A percentile compares a stretch with the other conserved stretches of the same genome.
Evolutionary conservation across 1,139 yeast species (phyloP).

Genomic region (Geotrichum macrosporum): DNA sequence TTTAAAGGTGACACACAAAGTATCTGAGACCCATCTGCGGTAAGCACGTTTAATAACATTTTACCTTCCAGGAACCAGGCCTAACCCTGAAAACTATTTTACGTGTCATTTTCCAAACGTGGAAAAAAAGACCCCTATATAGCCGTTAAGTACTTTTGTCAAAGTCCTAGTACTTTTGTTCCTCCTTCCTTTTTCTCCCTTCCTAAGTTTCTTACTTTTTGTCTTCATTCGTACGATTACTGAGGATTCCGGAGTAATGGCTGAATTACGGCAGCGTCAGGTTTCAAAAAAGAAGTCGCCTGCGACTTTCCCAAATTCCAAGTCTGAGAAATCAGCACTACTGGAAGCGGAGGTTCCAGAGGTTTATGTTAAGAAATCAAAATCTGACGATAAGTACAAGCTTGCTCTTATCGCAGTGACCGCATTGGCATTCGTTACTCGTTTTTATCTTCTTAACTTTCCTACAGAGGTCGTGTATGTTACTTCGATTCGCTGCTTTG

Average conservation of each 20-base stretch:
- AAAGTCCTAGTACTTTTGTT: not conserved
- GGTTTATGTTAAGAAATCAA: not conserved
- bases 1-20: too few relatives aligned
- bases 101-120: constrained; percentile 18
- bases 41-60: too few relatives aligned
- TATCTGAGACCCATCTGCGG: too few relatives aligned
- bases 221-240: constrained; percentile 1
- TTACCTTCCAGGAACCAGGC: constrained; percentile 4
- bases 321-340: constrained; percentile 14
- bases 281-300: constrained; percentile 19
- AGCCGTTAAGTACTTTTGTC: too few relatives aligned
- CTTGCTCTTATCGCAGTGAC: constrained; percentile 46
- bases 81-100: constrained; percentile 13
- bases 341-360: constrained; percentile 4
- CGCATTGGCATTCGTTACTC: constrained; percentile 57
- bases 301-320: constrained; percentile 6
- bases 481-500: not conserved
- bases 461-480: constrained; percentile 74
- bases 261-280: constrained; percentile 23
- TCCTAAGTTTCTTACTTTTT: constrained; percentile 5
- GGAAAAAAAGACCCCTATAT: too few relatives aligned
- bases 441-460: constrained; percentile 65
- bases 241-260: constrained; percentile 9
- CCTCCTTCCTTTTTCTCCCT: constrained; percentile 2
- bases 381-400: constrained; percentile 9